These are phyloP conservation scores for Acer negundo DNA, from an alignment of 345 rosid genomes.

Conservation along the genomic window DNA sequence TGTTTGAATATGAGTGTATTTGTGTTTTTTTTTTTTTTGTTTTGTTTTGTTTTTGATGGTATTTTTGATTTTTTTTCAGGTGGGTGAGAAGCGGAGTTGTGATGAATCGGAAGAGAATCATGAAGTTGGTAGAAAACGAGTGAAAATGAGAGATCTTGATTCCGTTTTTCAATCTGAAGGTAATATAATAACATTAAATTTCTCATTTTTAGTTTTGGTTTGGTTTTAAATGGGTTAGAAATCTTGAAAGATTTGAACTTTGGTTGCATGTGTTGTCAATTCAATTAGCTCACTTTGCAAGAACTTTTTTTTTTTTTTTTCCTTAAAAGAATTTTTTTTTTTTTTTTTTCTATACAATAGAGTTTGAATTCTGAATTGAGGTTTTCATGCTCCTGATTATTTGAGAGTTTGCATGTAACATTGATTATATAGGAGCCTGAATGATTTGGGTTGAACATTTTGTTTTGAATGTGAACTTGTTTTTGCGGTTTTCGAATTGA, in stretches of 20 bases:
- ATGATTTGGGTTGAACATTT: not conserved
- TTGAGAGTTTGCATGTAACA: not conserved
- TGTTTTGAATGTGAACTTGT: not conserved
- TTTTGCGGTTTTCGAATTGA: not conserved
- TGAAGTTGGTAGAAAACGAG: slow-evolving; percentile 28
- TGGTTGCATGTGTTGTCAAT: not conserved
- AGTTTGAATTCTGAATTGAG: not conserved
- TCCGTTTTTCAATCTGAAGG: slow-evolving; percentile 34
- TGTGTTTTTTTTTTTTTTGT: not conserved
- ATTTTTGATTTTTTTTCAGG: not conserved
- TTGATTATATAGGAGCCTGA: not conserved
- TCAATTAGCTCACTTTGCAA: not conserved
- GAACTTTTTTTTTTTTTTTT: not conserved
- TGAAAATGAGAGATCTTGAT: slow-evolving; percentile 37
- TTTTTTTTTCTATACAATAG: not conserved
- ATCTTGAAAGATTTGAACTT: slow-evolving; percentile 5
- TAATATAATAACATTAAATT: not conserved
- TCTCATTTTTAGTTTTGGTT: not conserved
- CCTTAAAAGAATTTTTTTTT: not conserved
- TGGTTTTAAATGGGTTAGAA: not conserved
- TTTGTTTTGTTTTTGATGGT: not conserved
- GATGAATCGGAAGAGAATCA: slow-evolving; percentile 30
- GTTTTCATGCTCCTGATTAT: not conserved
- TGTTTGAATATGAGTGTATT: slow-evolving; percentile 8
- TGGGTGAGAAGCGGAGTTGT: slow-evolving; percentile 35